A percentile compares a stretch with the other conserved stretches of the same genome.
Conservation (phyloP, 306 rosid species). For the Gleditsia sinensis region DNA sequence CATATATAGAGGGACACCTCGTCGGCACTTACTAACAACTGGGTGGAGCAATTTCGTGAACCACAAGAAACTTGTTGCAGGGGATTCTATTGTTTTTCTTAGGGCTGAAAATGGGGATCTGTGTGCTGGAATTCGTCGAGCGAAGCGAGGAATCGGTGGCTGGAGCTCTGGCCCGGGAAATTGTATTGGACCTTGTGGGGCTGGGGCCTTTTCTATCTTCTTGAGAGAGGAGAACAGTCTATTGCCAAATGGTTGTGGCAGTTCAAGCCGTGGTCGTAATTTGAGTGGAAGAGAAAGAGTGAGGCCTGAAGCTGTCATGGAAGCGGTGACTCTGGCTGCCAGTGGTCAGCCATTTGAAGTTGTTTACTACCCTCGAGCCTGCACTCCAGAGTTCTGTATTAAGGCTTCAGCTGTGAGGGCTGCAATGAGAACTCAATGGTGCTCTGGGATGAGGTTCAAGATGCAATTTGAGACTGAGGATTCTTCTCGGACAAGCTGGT, state of each 20-base stretch:
- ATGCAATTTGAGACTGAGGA: slow-evolving; percentile 99
- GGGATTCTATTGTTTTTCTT: slow-evolving; percentile 89
- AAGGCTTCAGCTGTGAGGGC: slow-evolving; percentile 68
- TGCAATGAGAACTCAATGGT: slow-evolving; percentile 89
- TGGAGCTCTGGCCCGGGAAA: slow-evolving; percentile 60
- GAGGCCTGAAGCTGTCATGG: slow-evolving; percentile 72
- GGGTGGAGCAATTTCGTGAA: slow-evolving; percentile 98
- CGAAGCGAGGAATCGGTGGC: slow-evolving; percentile 63
- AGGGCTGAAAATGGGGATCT: slow-evolving; percentile 82
- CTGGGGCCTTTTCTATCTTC: slow-evolving; percentile 64
- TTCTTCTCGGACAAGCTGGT: slow-evolving; percentile 96
- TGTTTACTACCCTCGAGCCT: slow-evolving; percentile 77
- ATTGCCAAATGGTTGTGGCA: slow-evolving; percentile 55
- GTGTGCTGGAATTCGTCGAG: slow-evolving; percentile 81
- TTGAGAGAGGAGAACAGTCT: slow-evolving; percentile 63
- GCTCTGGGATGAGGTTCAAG: slow-evolving; percentile 93
- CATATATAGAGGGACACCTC: slow-evolving; percentile 91
- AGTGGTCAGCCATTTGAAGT: slow-evolving; percentile 74
- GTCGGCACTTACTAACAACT: slow-evolving; percentile 88
- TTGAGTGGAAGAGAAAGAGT: slow-evolving; percentile 48
- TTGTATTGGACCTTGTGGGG: slow-evolving; percentile 51
- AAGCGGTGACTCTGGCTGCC: slow-evolving; percentile 67
- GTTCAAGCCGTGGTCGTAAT: slow-evolving; percentile 39
- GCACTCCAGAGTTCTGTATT: slow-evolving; percentile 91
- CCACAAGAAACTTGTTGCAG: slow-evolving; percentile 96